Conservation (phyloP, 2,329 filamentous ascomycete genomes). For the Aspergillaceae sp. region DNA sequence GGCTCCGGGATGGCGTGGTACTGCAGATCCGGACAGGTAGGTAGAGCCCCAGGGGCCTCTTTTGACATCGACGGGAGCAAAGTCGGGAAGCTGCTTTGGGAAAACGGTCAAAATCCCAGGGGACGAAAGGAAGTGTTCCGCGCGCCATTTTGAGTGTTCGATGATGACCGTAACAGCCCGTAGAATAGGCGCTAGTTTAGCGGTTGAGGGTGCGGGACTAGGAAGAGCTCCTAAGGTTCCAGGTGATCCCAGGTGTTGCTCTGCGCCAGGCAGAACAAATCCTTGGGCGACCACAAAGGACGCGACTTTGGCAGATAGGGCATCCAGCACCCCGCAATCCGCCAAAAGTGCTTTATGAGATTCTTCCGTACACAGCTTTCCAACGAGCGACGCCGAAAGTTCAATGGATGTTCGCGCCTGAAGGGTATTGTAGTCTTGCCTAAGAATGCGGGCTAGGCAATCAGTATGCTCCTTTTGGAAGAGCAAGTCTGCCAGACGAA, state of each 20-base stretch:
- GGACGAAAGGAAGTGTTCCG: conserved; percentile 61
- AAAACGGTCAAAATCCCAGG: conserved; percentile 63
- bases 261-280: conserved; percentile 58
- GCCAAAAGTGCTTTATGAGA: conserved; percentile 63
- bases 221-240: conserved; percentile 53
- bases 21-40: conserved; percentile 45
- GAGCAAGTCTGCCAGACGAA: conserved; percentile 52
- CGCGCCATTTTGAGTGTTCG: conserved; percentile 67
- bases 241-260: conserved; percentile 46
- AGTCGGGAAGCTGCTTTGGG: conserved; percentile 47
- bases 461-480: conserved; percentile 56
- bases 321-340: conserved; percentile 65
- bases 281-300: conserved; percentile 61
- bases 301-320: conserved; percentile 64
- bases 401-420: conserved; percentile 44
- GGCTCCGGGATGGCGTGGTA: conserved; percentile 37
- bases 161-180: conserved; percentile 71
- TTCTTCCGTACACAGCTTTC: conserved; percentile 60
- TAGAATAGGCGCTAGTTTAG: conserved; percentile 60
- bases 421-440: conserved; percentile 46
- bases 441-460: conserved; percentile 58
- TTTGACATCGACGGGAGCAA: conserved; percentile 42
- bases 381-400: conserved; percentile 41
- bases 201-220: conserved; percentile 49
- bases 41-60: conserved; percentile 46